Base-by-base conservation (phyloP, 2,329 filamentous ascomycete species). In the Trichoderma cornu-damae region DNA sequence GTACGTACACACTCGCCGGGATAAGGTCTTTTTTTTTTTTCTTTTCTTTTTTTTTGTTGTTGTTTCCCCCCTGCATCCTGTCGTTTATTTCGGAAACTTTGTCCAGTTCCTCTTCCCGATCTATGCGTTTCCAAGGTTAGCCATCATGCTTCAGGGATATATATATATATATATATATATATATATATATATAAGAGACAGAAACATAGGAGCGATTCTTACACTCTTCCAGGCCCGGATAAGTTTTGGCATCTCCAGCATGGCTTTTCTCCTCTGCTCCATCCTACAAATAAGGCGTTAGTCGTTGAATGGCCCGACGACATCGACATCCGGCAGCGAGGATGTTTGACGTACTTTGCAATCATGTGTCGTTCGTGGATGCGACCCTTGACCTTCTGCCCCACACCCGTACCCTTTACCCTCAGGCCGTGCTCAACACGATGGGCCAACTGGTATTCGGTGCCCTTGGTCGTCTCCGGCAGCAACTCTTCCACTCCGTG, bases 161-260 rank as follows among this genome's bases (percentile, higher is more conserved):
- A 2, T 2, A 26, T n/a, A 16, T 4, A 8, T 6, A 12, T n/a
- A n/a, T n/a, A n/a, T n/a, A n/a, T 42, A 12, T n/a, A 20, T 9
- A 3, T 3, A 9, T 4, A 2, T 2, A 26, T n/a, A 16, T 4
- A 8, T 6, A 12, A 16, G 16, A 7, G 12, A 28, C n/a, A n/a
- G n/a, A n/a, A n/a, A n/a, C n/a, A n/a, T 30, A 7, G 16, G 20
- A 4, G 12, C 20, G 32, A 7, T 5, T 20, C 84, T 71, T 77
- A 94, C 89, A 83, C 88, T 86, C 76, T 96, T 96, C 94, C 93
- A 99, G 72, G 88, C 80, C 73, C 88, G 84, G 71, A 99, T 89
- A 77, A 97, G 83, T 68, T 87, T 84, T 62, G 93, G 91, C 94
- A 99, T 99, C 60, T 87, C 86, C 77, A 95, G 73, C 90, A 97